Base-by-base conservation (phyloP, 2,329 filamentous ascomycete genomes). In the Coniella lustricola region DNA sequence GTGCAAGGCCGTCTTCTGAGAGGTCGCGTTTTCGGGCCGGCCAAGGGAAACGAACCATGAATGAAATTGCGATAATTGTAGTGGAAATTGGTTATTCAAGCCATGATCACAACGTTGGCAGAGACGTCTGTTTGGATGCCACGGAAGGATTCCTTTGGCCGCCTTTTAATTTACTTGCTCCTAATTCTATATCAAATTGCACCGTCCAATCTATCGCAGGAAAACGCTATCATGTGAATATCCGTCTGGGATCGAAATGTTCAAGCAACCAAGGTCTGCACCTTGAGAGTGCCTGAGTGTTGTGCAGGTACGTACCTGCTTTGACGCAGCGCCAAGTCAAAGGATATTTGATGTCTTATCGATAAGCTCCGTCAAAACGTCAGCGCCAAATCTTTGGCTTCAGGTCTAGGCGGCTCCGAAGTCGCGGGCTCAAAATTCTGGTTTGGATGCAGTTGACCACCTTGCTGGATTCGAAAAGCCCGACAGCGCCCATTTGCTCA, bases 401-500 rank as follows among this genome's bases (percentile, higher is more conserved):
- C 33, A 14, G 13, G 25, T 10, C 25, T 29, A 29, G 25, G 25
- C 25, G 25, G 29, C 33, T 35, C 33, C 33, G 33, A 35, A 14
- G 12, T 35, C n/a, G 33, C 33, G 33, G 13, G 7, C 14, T 14
- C 7, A 4, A 35, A 14, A 35, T 35, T 16, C 33, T 14, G 16
- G 12, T 35, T 35, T 16, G 7, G 4, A 5, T 14, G 13, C 33
- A 13, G 7, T 35, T 5, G 16, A 13, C 18, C 29, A 18, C 25
- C 34, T 31, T n/a, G 25, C 25, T 29, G 25, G 25, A 29, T 5
- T 29, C 25, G 25, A 29, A 29, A 29, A 29, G 25, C 25, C 33
- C 17, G 7, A 37, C 42, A 40, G 43, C 50, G 43, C 46, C 43
- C 32, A n/a, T n/a, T 12, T 38, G 40, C 29, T 44, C 47, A 31